These are phyloP conservation scores for Cynara cardunculus DNA, from an alignment of 129 eudicot genomes.

Conservation along the genomic window DNA sequence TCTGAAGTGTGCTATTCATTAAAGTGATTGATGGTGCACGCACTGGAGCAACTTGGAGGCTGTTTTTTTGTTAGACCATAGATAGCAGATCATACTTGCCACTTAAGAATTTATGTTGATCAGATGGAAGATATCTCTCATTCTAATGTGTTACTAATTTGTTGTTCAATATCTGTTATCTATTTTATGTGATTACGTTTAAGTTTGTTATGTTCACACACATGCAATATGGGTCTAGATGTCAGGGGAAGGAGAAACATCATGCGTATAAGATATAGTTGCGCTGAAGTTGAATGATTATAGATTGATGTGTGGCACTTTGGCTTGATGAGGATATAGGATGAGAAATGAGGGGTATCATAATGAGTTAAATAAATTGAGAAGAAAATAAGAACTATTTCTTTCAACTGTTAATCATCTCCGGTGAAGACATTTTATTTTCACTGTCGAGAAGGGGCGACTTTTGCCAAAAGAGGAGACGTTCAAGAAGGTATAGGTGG, in stretches of 20 bases:
- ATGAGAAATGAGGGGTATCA: background rate
- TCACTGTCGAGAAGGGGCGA: background rate
- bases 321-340: background rate
- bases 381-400: background rate
- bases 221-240: background rate
- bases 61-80: no score
- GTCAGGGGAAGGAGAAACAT: background rate
- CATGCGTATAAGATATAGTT: background rate
- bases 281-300: background rate
- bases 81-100: background rate
- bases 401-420: background rate
- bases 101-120: background rate
- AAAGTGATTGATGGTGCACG: no score
- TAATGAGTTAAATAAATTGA: background rate
- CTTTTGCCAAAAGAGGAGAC: background rate
- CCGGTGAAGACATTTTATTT: background rate
- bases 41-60: no score
- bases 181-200: background rate
- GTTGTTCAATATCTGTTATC: background rate
- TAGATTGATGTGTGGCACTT: background rate
- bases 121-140: background rate
- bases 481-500: background rate
- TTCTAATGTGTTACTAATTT: background rate
- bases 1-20: no score
- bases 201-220: background rate